A percentile compares a stretch with the other conserved stretches of the same genome.
phyloP scores from a whole-genome alignment of 352 stramenopile genomes.

The Pythium myriotylum region DNA sequence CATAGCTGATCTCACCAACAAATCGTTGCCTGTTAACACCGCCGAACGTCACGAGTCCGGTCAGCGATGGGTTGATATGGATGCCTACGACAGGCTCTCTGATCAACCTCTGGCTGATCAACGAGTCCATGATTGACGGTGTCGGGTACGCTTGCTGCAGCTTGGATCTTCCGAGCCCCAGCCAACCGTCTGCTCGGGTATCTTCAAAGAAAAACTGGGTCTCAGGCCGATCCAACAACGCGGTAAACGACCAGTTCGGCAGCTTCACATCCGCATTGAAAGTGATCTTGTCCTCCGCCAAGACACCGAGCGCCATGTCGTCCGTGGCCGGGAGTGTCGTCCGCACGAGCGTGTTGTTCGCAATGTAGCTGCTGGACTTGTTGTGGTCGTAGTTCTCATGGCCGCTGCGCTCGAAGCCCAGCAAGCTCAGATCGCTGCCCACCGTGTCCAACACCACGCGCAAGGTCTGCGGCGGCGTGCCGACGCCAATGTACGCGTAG shows the following conservation, averaged over 20 bases:
- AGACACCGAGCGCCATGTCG: constrained; percentile 6
- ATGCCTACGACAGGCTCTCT: constrained; percentile 12
- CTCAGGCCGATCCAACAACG: constrained; percentile 4
- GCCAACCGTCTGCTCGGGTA: constrained; percentile 16
- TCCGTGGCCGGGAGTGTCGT: constrained; percentile 3
- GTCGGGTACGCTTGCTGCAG: constrained; percentile 9
- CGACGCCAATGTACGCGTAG: constrained; percentile 25
- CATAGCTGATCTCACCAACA: constrained; percentile 11
- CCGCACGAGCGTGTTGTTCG: constrained; percentile 23
- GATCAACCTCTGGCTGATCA: constrained; percentile 1
- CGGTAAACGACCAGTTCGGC: constrained; percentile 6
- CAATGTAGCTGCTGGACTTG: constrained; percentile 18
- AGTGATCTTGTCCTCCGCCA: constrained; percentile 16
- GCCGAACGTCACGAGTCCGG: constrained; percentile 16
- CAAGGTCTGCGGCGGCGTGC: constrained; percentile 20
- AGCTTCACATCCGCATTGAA: background rate
- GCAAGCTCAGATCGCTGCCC: constrained; percentile 17
- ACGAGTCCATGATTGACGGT: constrained; percentile 4
- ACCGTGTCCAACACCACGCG: constrained; percentile 20
- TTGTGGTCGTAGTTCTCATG: constrained; percentile 22
- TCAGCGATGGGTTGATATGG: constrained; percentile 18
- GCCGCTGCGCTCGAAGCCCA: constrained; percentile 6
- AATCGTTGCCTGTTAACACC: constrained; percentile 11
- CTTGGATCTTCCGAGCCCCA: constrained; percentile 2
- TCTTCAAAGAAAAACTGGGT: constrained; percentile 11